Percentiles rank a stretch among this genome's conserved stretches.
Evolutionary conservation across 2,329 filamentous ascomycete genomes (phyloP).

Genomic region (Arachnomyces sp.): DNA sequence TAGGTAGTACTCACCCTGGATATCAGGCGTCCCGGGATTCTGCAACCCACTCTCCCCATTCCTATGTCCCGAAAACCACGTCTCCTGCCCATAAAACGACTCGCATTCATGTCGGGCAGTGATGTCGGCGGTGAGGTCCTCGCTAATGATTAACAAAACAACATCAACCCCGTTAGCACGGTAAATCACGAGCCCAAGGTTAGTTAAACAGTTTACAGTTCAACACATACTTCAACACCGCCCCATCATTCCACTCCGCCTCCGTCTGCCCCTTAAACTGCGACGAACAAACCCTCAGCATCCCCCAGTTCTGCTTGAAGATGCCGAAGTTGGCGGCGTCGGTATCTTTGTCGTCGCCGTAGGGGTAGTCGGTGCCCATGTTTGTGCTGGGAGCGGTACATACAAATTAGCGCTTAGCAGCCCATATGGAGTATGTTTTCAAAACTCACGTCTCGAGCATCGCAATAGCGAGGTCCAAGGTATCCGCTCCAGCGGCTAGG

Average conservation of each 20-base stretch:
- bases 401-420: too few species aligned
- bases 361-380: constrained; percentile 18
- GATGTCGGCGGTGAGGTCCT: constrained; percentile 14
- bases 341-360: constrained; percentile 21
- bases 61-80: constrained; percentile 18
- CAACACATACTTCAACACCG: constrained; percentile 20
- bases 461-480: constrained; percentile 19
- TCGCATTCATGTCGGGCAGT: constrained; percentile 18
- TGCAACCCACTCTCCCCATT: constrained; percentile 16
- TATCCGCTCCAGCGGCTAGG: constrained; percentile 15
- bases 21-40: constrained; percentile 16
- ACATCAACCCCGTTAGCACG: too few species aligned
- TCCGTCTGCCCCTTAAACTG: constrained; percentile 16
- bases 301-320: constrained; percentile 27
- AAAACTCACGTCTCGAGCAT: constrained; percentile 18
- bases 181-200: neutral
- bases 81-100: constrained; percentile 15
- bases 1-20: constrained; percentile 14
- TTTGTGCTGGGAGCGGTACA: constrained; percentile 7
- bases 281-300: constrained; percentile 20
- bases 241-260: constrained; percentile 19
- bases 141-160: too few species aligned
- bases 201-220: neutral
- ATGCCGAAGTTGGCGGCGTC: constrained; percentile 25
- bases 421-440: neutral